Conservation (phyloP, 2,329 filamentous ascomycete genomes). For the Monosporascus sp. region DNA sequence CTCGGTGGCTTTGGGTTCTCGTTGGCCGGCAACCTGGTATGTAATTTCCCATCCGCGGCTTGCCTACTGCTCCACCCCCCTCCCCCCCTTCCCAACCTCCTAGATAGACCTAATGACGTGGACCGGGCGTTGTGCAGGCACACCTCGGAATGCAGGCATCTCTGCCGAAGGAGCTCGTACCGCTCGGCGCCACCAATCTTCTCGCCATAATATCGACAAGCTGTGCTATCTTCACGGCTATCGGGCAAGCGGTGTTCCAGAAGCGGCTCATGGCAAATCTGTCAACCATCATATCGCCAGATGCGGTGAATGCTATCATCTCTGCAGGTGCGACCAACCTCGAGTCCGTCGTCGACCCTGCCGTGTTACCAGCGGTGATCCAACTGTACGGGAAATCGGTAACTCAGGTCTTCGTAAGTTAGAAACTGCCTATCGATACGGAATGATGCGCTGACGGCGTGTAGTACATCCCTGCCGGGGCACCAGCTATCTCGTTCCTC, state of each 20-base stretch:
- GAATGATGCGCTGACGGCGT: neutral
- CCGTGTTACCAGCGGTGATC: constrained; percentile 3
- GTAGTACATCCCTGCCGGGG: constrained; percentile 11
- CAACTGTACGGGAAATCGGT: constrained; percentile 9
- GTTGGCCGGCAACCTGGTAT: constrained; percentile 7
- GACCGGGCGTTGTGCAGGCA: neutral
- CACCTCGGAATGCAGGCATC: constrained; percentile 15
- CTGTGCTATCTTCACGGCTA: constrained; percentile 12
- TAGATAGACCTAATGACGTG: neutral
- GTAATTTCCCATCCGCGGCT: neutral
- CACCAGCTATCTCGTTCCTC: constrained; percentile 10
- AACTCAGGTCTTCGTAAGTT: constrained; percentile 15
- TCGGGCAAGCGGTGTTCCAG: constrained; percentile 14
- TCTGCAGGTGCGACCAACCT: constrained; percentile 8
- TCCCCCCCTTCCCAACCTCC: too few relatives aligned
- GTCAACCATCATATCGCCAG: neutral
- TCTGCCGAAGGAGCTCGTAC: constrained; percentile 14
- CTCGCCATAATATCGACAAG: constrained; percentile 13
- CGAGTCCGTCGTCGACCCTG: constrained; percentile 1
- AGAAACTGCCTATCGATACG: neutral
- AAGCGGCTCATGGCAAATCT: constrained; percentile 8
- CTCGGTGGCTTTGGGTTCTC: constrained; percentile 15
- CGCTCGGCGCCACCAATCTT: constrained; percentile 10
- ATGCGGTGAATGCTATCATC: constrained; percentile 8
- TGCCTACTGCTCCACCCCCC: too few relatives aligned